Evolutionary conservation across 1,284 basidiomycete species (phyloP).

Genomic region (Leucoagaricus sp.): DNA sequence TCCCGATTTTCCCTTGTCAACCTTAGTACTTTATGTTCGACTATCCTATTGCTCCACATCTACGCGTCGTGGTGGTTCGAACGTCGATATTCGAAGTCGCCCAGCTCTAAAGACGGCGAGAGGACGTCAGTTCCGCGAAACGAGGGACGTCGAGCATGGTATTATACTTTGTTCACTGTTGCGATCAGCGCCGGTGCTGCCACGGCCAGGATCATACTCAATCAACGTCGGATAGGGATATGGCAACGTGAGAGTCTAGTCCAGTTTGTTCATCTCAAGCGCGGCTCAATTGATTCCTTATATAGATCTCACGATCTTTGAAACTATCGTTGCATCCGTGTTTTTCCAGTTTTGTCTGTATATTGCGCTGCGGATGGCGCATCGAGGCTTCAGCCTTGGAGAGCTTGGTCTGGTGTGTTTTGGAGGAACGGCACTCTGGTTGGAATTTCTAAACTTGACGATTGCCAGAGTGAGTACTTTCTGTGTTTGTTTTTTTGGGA

Average conservation of each 20-base stretch:
- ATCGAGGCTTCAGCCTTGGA: constrained; percentile 92
- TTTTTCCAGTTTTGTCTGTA: constrained; percentile 95
- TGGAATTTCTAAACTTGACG: constrained; percentile 86
- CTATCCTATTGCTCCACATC: constrained; percentile 77
- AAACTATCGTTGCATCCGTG: constrained; percentile 73
- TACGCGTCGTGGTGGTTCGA: constrained; percentile 76
- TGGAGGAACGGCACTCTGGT: constrained; percentile 83
- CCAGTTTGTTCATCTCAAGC: constrained; percentile 11
- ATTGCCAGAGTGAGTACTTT: constrained; percentile 64
- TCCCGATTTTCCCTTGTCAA: constrained; percentile 79
- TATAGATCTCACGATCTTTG: constrained; percentile 77
- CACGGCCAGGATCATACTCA: constrained; percentile 48
- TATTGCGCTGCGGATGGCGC: constrained; percentile 85
- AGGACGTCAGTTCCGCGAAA: constrained; percentile 75
- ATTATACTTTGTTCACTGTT: constrained; percentile 64
- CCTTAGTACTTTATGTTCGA: constrained; percentile 77
- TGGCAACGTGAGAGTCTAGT: constrained; percentile 60
- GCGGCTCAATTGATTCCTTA: constrained; percentile 1
- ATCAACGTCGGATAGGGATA: constrained; percentile 45
- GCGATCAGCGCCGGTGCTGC: constrained; percentile 51
- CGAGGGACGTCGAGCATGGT: constrained; percentile 59
- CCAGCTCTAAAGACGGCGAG: constrained; percentile 58
- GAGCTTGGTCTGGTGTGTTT: constrained; percentile 89
- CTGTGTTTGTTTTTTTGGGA: background rate
- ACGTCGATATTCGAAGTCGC: constrained; percentile 45